phyloP scores from a whole-genome alignment of 176 grass and related monocot genomes.

The Oryza rufipogon region DNA sequence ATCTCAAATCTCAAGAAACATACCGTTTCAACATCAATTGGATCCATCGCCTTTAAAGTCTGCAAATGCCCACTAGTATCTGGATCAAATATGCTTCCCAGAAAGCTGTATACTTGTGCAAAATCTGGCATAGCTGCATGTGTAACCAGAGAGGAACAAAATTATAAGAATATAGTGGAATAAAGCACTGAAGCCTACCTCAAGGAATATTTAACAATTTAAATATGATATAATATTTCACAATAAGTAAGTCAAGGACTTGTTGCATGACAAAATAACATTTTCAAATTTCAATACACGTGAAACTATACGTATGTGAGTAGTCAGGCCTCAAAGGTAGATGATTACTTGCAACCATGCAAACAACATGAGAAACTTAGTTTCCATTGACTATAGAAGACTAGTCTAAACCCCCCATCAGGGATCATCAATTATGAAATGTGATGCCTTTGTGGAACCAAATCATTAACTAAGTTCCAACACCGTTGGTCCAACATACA shows the following conservation, averaged over 20 bases:
- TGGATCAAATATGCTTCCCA: conserved; percentile 94
- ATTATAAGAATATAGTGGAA: conserved; percentile 33
- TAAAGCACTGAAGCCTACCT: not conserved
- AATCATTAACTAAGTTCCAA: not conserved
- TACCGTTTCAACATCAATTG: conserved; percentile 91
- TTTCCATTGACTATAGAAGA: too few species aligned
- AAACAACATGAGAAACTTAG: not conserved
- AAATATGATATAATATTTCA: conserved; percentile 10
- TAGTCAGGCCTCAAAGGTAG: not conserved
- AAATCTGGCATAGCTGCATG: conserved; percentile 88
- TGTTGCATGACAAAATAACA: not conserved
- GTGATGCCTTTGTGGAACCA: not conserved
- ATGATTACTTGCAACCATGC: not conserved
- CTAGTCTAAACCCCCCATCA: not conserved
- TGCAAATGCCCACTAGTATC: conserved; percentile 80
- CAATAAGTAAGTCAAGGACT: not conserved
- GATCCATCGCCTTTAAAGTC: conserved; percentile 89
- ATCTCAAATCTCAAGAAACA: not conserved
- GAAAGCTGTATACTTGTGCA: conserved; percentile 84
- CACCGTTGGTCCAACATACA: not conserved
- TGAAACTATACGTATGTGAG: not conserved
- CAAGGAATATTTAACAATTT: not conserved
- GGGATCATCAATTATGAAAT: not conserved
- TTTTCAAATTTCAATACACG: too few species aligned
- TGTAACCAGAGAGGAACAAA: conserved; percentile 34